These are phyloP conservation scores for Phytophthora macrochlamydospora DNA, from an alignment of 352 stramenopile species.

Conservation along the genomic window DNA sequence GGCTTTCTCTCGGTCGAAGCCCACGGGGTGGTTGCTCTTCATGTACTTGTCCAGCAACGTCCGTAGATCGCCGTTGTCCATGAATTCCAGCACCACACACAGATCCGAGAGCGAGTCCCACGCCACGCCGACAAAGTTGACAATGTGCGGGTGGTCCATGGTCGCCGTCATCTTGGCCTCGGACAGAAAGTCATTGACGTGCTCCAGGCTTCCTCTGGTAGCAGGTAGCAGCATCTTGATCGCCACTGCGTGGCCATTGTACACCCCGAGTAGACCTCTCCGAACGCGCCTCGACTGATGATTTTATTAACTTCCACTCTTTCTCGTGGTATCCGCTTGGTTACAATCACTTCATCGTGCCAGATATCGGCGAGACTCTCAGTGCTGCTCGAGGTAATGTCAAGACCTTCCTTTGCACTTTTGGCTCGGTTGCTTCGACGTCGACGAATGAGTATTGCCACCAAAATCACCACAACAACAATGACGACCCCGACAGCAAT, in stretches of 20 bases:
- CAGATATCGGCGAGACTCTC: background rate
- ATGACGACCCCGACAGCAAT: background rate
- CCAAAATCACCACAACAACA: background rate
- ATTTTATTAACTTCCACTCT: conserved; percentile 32
- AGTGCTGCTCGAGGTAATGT: background rate
- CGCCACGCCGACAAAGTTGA: conserved; percentile 51
- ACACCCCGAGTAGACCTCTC: conserved; percentile 37
- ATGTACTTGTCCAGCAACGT: conserved; percentile 18
- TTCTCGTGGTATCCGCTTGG: conserved; percentile 30
- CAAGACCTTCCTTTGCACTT: background rate
- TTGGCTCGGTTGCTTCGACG: background rate
- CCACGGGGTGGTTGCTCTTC: conserved; percentile 4
- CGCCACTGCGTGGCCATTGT: conserved; percentile 35
- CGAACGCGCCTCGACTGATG: conserved; percentile 36
- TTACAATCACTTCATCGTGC: conserved; percentile 20
- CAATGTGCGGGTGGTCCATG: conserved; percentile 50
- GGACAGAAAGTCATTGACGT: too few species aligned
- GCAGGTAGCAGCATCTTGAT: too few species aligned
- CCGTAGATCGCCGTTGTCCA: conserved; percentile 30
- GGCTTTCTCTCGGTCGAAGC: conserved; percentile 29
- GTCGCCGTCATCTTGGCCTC: too few species aligned
- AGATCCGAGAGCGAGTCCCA: conserved; percentile 40
- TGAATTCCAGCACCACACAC: conserved; percentile 38
- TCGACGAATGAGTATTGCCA: background rate
- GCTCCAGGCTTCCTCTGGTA: too few species aligned